Base-by-base conservation (phyloP, 2,329 filamentous ascomycete species). In the Ascochyta rabiei region DNA sequence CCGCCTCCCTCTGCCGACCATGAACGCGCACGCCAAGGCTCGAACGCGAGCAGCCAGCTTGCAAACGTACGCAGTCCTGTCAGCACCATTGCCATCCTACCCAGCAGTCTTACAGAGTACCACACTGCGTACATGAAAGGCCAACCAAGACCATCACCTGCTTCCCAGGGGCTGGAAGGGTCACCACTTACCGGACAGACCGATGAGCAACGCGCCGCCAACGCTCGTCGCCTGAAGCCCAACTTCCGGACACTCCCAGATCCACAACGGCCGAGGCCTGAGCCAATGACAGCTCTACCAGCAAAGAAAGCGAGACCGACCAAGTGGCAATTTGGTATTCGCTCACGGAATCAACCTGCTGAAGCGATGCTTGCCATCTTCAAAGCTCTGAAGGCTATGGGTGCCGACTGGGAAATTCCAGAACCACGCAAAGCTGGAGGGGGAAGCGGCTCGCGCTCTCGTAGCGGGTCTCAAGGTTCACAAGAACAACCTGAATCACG, bases 271-370 rank as follows among this genome's bases (percentile, higher is more conserved):
- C 82, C 80, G 40, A 82, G 81, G 40, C 85, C 80, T 4, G 83
- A 82, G 64, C 79, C 74, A 7, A 80, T 84, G 77, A 83, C 83
- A 3, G 76, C 77, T n/a, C 64, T 83, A 26, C 85, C 86, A 2
- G 64, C 72, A 16, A 91, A 90, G 79, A 92, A 90, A 74, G 77
- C 82, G 5, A 92, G 90, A 69, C 89, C 89, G 1, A 90, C 93
- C 15, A 91, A 93, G 62, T 99, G 95, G 95, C 95, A 99, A 73
- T 99, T 99, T 72, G 95, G 95, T 52, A 99, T 99, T 58, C 86
- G 95, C 33, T 96, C 91, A 40, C 87, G 95, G 43, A 99, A 98
- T 69, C 89, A 91, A 51, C 95, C 95, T 0, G 91, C 93, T 67
- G 95, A 99, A 74, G 95, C 95, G 0, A 89, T 99, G 75, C 80